Conservation (phyloP, 2,329 filamentous ascomycete species). For the Ceratocystiopsis sp. region DNA sequence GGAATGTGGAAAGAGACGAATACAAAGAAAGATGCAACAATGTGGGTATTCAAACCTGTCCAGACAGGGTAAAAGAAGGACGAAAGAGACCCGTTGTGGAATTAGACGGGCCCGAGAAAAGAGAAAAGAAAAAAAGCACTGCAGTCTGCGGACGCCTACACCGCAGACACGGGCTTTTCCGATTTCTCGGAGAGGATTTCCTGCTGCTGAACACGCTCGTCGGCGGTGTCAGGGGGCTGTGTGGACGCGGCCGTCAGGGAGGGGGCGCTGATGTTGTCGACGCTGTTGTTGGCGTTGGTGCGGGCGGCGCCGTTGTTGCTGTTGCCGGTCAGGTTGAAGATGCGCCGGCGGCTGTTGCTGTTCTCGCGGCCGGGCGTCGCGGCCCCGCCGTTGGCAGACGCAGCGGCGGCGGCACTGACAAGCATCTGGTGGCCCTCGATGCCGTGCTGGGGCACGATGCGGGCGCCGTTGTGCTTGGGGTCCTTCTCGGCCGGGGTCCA, state of each 20-base stretch:
- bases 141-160: slow-evolving; percentile 1
- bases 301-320: background rate
- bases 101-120: background rate
- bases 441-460: slow-evolving; percentile 51
- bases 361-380: background rate
- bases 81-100: background rate
- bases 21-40: background rate
- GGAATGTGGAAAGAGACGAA: background rate
- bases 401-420: slow-evolving; percentile 2
- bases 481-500: slow-evolving; percentile 65
- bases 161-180: background rate
- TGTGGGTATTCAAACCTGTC: too few relatives aligned
- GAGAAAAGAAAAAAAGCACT: background rate
- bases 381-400: background rate
- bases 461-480: slow-evolving; percentile 39
- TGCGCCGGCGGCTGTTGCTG: background rate
- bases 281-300: background rate
- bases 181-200: background rate
- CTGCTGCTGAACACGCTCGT: background rate
- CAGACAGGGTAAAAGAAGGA: background rate
- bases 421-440: slow-evolving; percentile 54
- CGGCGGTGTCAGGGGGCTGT: background rate
- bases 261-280: background rate
- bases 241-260: background rate
- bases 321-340: background rate